A percentile compares a stretch with the other conserved stretches of the same genome.
Evolutionary conservation across 176 grass and related monocot genomes (phyloP).

Genomic region (Paspalum notatum): DNA sequence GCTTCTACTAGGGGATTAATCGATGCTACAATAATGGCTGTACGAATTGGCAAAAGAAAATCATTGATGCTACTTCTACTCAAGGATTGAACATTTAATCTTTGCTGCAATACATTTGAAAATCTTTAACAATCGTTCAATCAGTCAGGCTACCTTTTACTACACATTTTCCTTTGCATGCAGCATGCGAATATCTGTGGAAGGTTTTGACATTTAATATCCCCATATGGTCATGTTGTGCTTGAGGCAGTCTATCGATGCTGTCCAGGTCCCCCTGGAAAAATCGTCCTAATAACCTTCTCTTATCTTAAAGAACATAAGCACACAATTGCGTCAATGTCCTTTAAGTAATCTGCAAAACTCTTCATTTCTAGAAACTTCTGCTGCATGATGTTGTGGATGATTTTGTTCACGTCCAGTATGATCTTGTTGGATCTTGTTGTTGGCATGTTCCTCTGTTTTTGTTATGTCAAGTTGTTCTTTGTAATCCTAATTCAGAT

Average conservation of each 20-base stretch:
- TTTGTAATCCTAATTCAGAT: not conserved
- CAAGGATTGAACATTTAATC: not conserved
- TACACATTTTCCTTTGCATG: not conserved
- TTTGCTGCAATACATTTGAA: not conserved
- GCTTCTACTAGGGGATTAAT: not conserved
- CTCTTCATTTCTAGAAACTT: slow-evolving; percentile 14
- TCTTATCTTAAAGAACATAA: not conserved
- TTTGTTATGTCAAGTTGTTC: not conserved
- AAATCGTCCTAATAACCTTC: not conserved
- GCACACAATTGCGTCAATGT: not conserved
- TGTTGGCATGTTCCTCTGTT: not conserved
- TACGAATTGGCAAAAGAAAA: not conserved
- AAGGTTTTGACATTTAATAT: not conserved
- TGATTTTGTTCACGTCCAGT: not conserved
- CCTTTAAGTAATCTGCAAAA: not conserved
- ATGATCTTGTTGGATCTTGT: not conserved
- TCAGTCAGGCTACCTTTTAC: not conserved
- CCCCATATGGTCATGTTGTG: not conserved
- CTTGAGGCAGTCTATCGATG: not conserved
- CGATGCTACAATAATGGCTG: not conserved
- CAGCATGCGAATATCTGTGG: not conserved
- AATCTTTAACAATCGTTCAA: not conserved
- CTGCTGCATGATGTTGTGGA: slow-evolving; percentile 1
- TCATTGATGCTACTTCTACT: not conserved
- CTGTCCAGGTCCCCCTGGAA: not conserved